Percentiles rank a stretch among this genome's conserved stretches.
Evolutionary conservation across 83 land plant genomes (phyloP).

Genomic region (Picea mariana): DNA sequence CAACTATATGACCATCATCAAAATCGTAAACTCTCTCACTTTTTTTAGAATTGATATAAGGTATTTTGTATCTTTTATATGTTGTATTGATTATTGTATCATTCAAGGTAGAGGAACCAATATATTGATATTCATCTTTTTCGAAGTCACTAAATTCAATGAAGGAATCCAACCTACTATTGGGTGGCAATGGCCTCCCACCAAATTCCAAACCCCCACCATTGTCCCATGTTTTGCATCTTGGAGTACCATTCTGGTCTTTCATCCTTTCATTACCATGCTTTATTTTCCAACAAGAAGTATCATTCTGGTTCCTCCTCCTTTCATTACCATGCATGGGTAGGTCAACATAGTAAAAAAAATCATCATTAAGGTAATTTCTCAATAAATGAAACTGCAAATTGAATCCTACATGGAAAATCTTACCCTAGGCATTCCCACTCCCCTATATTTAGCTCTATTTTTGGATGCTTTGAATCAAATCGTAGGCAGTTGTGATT

Average conservation of each 20-base stretch:
- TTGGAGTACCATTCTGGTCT: too few relatives aligned
- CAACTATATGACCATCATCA: too few relatives aligned
- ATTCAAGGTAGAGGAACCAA: not conserved
- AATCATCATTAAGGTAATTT: constrained; percentile 18
- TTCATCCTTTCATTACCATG: not conserved
- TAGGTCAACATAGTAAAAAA: not conserved
- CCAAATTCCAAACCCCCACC: not conserved
- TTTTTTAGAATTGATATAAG: too few relatives aligned
- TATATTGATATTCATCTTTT: not conserved
- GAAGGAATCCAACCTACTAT: constrained; percentile 10
- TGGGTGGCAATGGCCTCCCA: constrained; percentile 8
- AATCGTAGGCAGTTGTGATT: constrained; percentile 77
- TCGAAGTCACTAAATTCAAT: constrained; percentile 26
- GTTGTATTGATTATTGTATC: not conserved
- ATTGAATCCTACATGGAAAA: too few relatives aligned
- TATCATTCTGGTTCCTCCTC: constrained; percentile 10
- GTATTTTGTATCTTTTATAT: not conserved
- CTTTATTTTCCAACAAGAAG: not conserved
- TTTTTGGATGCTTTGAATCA: constrained; percentile 42
- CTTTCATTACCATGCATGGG: not conserved
- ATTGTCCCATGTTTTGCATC: too few relatives aligned
- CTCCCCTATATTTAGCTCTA: constrained; percentile 18
- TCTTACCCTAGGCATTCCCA: too few relatives aligned
- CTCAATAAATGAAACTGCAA: not conserved
- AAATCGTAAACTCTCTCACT: too few relatives aligned